Conservation (phyloP, 495 filamentous ascomycete genomes). For the Penicillium tannophilum region DNA sequence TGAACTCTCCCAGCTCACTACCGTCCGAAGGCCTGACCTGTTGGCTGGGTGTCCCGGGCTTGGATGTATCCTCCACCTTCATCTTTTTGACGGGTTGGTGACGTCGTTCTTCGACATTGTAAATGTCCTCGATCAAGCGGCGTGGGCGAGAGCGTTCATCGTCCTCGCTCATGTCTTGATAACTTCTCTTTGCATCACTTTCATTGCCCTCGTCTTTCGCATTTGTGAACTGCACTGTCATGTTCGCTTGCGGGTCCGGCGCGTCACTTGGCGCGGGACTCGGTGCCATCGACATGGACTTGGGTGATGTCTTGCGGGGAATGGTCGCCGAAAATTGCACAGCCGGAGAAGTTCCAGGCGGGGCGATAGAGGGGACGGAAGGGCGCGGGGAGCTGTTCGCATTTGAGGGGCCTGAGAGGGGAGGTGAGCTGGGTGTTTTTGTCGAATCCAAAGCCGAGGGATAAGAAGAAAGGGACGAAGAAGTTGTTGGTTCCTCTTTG, state of each 20-base stretch:
- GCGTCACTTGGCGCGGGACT: slow-evolving; percentile 14
- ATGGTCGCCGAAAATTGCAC: slow-evolving; percentile 22
- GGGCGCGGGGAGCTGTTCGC: slow-evolving; percentile 14
- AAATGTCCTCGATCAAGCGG: slow-evolving; percentile 64
- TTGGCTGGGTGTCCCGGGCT: slow-evolving; percentile 43
- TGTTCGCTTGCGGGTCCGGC: slow-evolving; percentile 13
- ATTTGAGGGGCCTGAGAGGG: slow-evolving; percentile 24
- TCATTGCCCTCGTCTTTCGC: slow-evolving; percentile 24
- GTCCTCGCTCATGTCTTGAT: slow-evolving; percentile 30
- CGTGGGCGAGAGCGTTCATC: slow-evolving; percentile 29
- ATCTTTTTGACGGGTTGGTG: slow-evolving; percentile 65
- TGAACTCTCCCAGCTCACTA: slow-evolving; percentile 62
- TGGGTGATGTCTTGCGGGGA: neutral
- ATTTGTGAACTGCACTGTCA: slow-evolving; percentile 35
- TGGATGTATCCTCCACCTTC: slow-evolving; percentile 49
- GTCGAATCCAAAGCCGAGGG: slow-evolving; percentile 19
- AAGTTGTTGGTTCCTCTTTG: neutral
- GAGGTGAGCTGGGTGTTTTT: slow-evolving; percentile 21
- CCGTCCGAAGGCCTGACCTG: slow-evolving; percentile 48
- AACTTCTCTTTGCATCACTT: slow-evolving; percentile 34
- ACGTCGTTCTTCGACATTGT: slow-evolving; percentile 67
- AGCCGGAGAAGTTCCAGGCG: slow-evolving; percentile 31
- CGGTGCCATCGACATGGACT: slow-evolving; percentile 3
- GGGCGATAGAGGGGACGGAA: slow-evolving; percentile 24
- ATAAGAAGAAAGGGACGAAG: slow-evolving; percentile 16